Evolutionary conservation across 169 alveolate genomes (phyloP).

Genomic region (Babesia divergens): DNA sequence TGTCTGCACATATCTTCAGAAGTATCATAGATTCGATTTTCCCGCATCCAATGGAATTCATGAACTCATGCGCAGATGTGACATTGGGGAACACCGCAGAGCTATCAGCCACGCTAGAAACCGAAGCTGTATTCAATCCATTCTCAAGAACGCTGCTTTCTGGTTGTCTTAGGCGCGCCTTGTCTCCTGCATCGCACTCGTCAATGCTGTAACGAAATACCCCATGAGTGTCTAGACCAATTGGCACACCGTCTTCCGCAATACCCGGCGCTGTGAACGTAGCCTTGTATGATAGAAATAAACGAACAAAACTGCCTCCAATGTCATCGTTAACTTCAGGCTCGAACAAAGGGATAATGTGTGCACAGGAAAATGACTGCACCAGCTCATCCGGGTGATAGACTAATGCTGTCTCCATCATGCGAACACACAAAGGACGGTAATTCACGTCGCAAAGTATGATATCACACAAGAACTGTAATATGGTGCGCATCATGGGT

Average conservation of each 20-base stretch:
- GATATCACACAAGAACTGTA: conserved; percentile 24
- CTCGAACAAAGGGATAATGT: conserved; percentile 36
- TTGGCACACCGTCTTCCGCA: conserved; percentile 16
- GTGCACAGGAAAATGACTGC: conserved; percentile 22
- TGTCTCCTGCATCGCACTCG: not conserved
- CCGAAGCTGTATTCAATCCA: not conserved
- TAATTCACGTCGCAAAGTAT: conserved; percentile 11
- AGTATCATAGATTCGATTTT: conserved; percentile 45
- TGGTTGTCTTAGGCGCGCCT: not conserved
- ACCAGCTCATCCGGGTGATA: conserved; percentile 64
- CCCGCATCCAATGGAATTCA: conserved; percentile 12
- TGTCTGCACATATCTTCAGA: conserved; percentile 43
- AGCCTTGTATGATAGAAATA: conserved; percentile 57
- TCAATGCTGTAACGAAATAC: conserved; percentile 13
- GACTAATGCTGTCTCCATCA: conserved; percentile 55
- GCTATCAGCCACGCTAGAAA: not conserved
- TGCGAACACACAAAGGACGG: conserved; percentile 39
- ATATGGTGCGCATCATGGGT: conserved; percentile 43
- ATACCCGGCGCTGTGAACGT: conserved; percentile 42
- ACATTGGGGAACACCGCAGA: not conserved
- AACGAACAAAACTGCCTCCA: conserved; percentile 47
- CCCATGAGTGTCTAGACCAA: conserved; percentile 26
- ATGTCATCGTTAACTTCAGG: conserved; percentile 52
- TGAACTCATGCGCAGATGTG: not conserved
- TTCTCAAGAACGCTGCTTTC: not conserved